Evolutionary conservation across 2,329 filamentous ascomycete species (phyloP).

Genomic region (Aureobasidium sp.): DNA sequence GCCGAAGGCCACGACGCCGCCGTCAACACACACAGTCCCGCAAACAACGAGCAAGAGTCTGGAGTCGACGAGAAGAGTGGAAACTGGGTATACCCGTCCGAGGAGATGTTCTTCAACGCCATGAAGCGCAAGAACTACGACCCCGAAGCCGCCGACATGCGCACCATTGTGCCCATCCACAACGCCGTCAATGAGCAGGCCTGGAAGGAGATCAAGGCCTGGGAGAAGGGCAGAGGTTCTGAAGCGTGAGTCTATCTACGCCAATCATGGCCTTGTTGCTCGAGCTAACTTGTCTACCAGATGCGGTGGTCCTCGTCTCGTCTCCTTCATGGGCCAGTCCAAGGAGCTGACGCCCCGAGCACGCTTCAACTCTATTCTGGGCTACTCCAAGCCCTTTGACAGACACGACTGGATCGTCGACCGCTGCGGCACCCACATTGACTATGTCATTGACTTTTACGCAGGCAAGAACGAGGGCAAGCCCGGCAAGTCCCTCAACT

Average conservation of each 20-base stretch:
- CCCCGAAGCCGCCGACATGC: conserved; percentile 67
- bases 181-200: conserved; percentile 97
- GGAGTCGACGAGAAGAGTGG: conserved; percentile 61
- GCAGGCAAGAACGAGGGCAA: conserved; percentile 53
- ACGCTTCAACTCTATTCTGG: conserved; percentile 70
- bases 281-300: conserved; percentile 25
- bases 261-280: not conserved
- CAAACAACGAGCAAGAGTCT: conserved; percentile 73
- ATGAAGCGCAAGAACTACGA: conserved; percentile 86
- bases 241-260: conserved; percentile 42
- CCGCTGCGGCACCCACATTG: conserved; percentile 72
- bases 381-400: conserved; percentile 90
- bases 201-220: conserved; percentile 83
- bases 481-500: conserved; percentile 45
- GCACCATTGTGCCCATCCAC: conserved; percentile 89
- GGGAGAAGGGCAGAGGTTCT: conserved; percentile 62
- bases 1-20: conserved; percentile 30
- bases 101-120: conserved; percentile 96
- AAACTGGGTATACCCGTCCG: conserved; percentile 96
- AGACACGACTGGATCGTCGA: conserved; percentile 97
- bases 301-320: conserved; percentile 71
- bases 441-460: conserved; percentile 99
- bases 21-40: conserved; percentile 33
- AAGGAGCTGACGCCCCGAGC: conserved; percentile 68
- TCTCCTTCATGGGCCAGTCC: conserved; percentile 67